Conservation (phyloP, 805 yeast genomes). For the Priceomyces fermenticarens region DNA sequence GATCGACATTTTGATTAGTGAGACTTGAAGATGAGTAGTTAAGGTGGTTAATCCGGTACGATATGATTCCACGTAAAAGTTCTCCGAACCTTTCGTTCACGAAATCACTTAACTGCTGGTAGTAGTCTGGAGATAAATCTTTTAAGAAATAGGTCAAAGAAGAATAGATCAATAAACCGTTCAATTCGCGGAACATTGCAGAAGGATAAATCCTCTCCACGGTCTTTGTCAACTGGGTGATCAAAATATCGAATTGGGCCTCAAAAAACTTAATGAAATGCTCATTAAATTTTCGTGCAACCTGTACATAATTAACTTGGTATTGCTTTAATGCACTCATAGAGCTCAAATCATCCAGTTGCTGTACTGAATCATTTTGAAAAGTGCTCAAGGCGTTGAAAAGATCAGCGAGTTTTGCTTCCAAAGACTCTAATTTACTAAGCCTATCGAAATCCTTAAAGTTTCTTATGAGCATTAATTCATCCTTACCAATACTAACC, state of each 20-base stretch:
- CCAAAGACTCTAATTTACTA: slow-evolving; percentile 45
- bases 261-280: slow-evolving; percentile 40
- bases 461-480: slow-evolving; percentile 44
- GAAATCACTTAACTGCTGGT: slow-evolving; percentile 42
- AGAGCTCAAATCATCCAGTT: slow-evolving; percentile 47
- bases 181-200: slow-evolving; percentile 22
- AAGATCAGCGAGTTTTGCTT: slow-evolving; percentile 52
- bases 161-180: slow-evolving; percentile 25
- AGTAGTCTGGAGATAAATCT: slow-evolving; percentile 49
- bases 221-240: slow-evolving; percentile 36
- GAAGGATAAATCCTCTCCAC: slow-evolving; percentile 20
- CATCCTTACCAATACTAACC: slow-evolving; percentile 61
- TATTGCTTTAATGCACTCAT: slow-evolving; percentile 75
- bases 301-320: slow-evolving; percentile 55
- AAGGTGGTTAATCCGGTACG: slow-evolving; percentile 17
- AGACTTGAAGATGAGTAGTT: slow-evolving; percentile 13
- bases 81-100: slow-evolving; percentile 30
- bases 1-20: slow-evolving; percentile 11
- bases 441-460: slow-evolving; percentile 49
- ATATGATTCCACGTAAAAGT: slow-evolving; percentile 25
- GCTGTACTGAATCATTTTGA: slow-evolving; percentile 39
- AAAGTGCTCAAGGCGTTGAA: slow-evolving; percentile 66
- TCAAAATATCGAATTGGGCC: slow-evolving; percentile 33
- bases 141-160: slow-evolving; percentile 48
- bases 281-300: slow-evolving; percentile 48